Conservation (phyloP, 2,329 filamentous ascomycete species). For the Fonsecaea pedrosoi region DNA sequence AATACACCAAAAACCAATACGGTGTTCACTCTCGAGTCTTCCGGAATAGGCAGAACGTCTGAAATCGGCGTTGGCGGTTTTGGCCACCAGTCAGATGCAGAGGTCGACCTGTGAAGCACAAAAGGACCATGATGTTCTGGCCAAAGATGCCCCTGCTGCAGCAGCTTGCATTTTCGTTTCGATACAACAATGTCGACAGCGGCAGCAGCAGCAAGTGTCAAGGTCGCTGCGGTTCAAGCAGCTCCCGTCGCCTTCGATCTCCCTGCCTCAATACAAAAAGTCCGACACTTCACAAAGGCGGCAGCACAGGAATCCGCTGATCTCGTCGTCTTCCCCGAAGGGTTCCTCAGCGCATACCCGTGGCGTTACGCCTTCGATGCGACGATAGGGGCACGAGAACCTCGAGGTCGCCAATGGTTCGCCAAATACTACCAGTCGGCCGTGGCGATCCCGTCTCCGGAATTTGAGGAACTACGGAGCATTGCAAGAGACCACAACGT, state of each 20-base stretch:
- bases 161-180: background rate
- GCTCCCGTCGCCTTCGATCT: conserved; percentile 20
- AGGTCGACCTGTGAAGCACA: background rate
- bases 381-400: conserved; percentile 71
- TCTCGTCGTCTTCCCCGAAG: conserved; percentile 86
- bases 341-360: conserved; percentile 88
- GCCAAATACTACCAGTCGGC: conserved; percentile 78
- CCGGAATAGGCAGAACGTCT: background rate
- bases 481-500: conserved; percentile 78
- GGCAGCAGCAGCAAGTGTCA: background rate
- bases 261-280: background rate
- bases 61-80: background rate
- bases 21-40: background rate
- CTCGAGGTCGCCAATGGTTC: conserved; percentile 78
- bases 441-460: conserved; percentile 67
- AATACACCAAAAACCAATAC: background rate
- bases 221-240: conserved; percentile 19
- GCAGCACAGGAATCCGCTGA: conserved; percentile 68
- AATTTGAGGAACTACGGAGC: conserved; percentile 65
- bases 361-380: conserved; percentile 79
- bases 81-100: background rate
- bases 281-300: conserved; percentile 54
- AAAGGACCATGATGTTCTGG: conserved; percentile 4
- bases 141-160: background rate
- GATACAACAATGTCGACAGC: background rate